Base-by-base conservation (phyloP, 352 stramenopile genomes). In the Blastocystis hominis region DNA sequence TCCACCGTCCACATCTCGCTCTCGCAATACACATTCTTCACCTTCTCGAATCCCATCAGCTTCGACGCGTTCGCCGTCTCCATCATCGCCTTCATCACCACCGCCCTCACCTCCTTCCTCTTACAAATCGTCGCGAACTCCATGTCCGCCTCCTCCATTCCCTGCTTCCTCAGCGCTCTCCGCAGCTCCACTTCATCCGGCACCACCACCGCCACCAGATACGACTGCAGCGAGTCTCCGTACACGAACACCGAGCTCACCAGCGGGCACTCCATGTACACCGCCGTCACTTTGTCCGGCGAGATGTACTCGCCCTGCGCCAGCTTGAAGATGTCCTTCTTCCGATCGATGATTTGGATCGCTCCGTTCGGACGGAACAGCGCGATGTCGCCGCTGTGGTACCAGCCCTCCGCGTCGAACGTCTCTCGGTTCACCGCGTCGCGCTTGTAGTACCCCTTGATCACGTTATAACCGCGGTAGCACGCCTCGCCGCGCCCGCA, bases 361-460 rank as follows among this genome's bases (percentile, higher is more conserved):
- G 91, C 78, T 10, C 92, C 91, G 54, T 93, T 88, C 7, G 70
- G 42, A 7, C 90, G 91, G 90, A 90, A 93, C 42, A 93, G 88
- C 40, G 91, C 92, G 88, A 94, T 92, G 88, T 94, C 92, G 34
- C 92, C 92, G 89, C 89, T 93, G 55, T 93, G 91, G 44, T 93
- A 89, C 92, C 92, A 95, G 38, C 77, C 77, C 5, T 78, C 62
- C 38, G n/a, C 36, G 38, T 87, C 94, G 38, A 98, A 92, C 1
- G 93, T 94, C 79, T 97, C 93, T 0, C 89, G 88, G 0, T 95
- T 98, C 56, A 95, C 94, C 86, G 95, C 93, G 1, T 92, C 90
- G 89, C 98, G 93, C 89, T 97, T 98, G 91, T 97, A 97, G 91
- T 98, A 98, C 5, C 95, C 95, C 40, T 88, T 87, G 86, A 95